A percentile compares a stretch with the other conserved stretches of the same genome.
These are phyloP conservation scores for Centella asiatica DNA, from an alignment of 129 eudicot genomes.

Conservation along the genomic window DNA sequence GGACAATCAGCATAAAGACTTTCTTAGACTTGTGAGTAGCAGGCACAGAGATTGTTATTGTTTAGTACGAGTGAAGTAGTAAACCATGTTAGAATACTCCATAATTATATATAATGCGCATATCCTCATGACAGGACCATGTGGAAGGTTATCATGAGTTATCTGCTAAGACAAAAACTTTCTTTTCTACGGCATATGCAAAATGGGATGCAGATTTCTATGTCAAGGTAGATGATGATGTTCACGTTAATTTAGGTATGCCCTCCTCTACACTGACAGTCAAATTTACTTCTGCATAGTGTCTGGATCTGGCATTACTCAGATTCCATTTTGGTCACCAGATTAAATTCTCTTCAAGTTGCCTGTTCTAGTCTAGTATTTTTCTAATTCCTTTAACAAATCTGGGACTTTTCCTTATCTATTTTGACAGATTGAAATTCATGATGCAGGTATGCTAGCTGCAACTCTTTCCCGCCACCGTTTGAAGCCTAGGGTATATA, in stretches of 20 bases:
- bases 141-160: conserved; percentile 74
- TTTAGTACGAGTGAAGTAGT: neutral
- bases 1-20: conserved; percentile 52
- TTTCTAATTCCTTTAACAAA: too few species aligned
- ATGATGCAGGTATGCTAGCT: conserved; percentile 42
- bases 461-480: conserved; percentile 50
- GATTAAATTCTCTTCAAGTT: too few species aligned
- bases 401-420: neutral
- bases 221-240: conserved; percentile 71
- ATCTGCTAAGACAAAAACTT: conserved; percentile 62
- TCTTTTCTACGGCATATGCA: conserved; percentile 54
- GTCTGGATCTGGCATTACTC: too few species aligned
- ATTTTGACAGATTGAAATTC: neutral
- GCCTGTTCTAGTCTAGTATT: too few species aligned
- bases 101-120: conserved; percentile 4
- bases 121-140: conserved; percentile 36
- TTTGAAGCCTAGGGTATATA: conserved; percentile 47
- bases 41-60: too few species aligned
- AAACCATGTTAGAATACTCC: conserved; percentile 1
- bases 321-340: too few species aligned
- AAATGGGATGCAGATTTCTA: conserved; percentile 75
- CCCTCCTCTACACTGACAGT: too few species aligned
- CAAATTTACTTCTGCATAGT: too few species aligned
- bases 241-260: conserved; percentile 58
- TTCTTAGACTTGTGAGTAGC: conserved; percentile 60